Evolutionary conservation across 1,284 basidiomycete species (phyloP), one percentile per base, ranked within the genome.

Genomic region (Rhizopogon parksii): DNA sequence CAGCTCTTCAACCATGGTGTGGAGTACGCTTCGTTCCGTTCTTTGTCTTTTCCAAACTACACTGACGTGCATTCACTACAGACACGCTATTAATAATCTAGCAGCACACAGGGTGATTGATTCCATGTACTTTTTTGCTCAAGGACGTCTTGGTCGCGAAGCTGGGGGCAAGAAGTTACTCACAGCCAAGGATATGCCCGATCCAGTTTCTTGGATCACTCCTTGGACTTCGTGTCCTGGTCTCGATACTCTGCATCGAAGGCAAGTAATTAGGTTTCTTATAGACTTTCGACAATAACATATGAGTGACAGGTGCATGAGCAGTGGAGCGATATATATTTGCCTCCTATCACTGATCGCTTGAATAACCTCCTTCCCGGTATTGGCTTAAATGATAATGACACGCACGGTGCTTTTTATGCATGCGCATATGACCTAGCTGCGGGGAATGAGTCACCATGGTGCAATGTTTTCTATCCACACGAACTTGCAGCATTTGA

Each of bases 381-480:
- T 11, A 56, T 73, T 7, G 58, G 65, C 52, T 54, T 71, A 19
- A 62, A 66, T 35, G 58, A 61, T 36, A 51, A 61, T 49, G 64
- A 69, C 56, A 65, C 68, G 6, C 71, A 73, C 53, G 74, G 72
- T 14, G 74, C 74, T 40, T 59, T 77, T 17, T 76, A 73, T 56
- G 71, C 69, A 6, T 76, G 73, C 52, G 73, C 74, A 32, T 76
- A 73, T 54, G 74, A 75, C 54, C 63, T 71, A 38, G 75, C 73
- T 4, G 63, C 66, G 11, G 61, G 60, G 48, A 67, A 67, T 2
- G 56, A 59, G 24, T 70, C 69, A 14, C 68, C 71, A 1, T 76
- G 75, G 73, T 77, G 73, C 55, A 59, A 57, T 36, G 70, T 67
- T 19, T 77, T 77, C 60, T 64, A 60, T 6, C 45, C 50, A 15